Conservation (phyloP, 768 basidiomycete genomes). For the Hygrophorus russula region DNA sequence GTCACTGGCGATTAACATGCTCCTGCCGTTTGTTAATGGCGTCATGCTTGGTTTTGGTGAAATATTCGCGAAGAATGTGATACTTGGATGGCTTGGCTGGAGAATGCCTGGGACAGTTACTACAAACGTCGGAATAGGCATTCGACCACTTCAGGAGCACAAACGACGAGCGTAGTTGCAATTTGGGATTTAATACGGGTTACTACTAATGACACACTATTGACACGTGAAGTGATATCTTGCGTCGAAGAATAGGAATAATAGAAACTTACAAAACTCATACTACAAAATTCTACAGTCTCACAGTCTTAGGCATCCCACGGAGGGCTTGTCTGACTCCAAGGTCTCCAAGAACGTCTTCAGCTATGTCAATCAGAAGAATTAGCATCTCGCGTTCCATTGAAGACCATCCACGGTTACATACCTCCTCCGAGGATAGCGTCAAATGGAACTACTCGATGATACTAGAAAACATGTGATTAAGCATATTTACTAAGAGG, state of each 20-base stretch:
- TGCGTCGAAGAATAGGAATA: too few species aligned
- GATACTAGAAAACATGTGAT: constrained; percentile 28
- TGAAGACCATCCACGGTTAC: neutral
- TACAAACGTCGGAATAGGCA: constrained; percentile 24
- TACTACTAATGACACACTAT: too few species aligned
- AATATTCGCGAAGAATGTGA: constrained; percentile 77
- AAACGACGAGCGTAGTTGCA: too few species aligned
- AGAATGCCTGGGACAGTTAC: constrained; percentile 27
- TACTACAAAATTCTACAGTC: constrained; percentile 19
- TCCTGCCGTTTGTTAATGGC: constrained; percentile 85
- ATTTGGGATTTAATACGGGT: too few species aligned
- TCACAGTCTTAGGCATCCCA: constrained; percentile 39
- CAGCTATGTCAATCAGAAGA: constrained; percentile 27
- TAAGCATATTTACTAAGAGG: constrained; percentile 6
- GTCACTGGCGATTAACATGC: constrained; percentile 71
- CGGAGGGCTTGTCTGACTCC: constrained; percentile 50
- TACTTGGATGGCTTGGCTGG: constrained; percentile 47
- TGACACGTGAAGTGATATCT: too few species aligned
- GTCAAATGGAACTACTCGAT: constrained; percentile 58
- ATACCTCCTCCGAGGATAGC: constrained; percentile 61
- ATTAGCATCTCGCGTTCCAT: neutral
- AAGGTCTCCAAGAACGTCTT: constrained; percentile 47
- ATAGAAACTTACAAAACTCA: too few species aligned
- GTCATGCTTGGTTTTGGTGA: constrained; percentile 97
- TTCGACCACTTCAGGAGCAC: too few species aligned